Base-by-base conservation (phyloP, 202 grass and related monocot species). In the Bolboschoenoplectus hybrid region DNA sequence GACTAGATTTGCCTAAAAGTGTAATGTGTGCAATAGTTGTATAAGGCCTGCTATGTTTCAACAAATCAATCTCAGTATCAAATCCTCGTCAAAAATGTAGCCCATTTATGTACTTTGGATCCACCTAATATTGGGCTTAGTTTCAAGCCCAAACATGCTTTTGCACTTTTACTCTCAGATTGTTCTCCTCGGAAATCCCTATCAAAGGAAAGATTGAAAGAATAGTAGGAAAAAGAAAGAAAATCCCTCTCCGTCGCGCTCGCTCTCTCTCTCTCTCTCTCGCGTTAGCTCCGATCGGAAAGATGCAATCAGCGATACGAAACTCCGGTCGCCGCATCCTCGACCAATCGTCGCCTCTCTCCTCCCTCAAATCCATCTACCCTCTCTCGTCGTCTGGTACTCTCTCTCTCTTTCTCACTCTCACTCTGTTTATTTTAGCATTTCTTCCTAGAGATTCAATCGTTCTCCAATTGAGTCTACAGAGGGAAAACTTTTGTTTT, bases 251-350 rank as follows among this genome's bases (percentile, higher is more conserved):
- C 12, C 3, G 4, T 55, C 11, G 12, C 20, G 51, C 19, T 7
- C 6, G 7, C 12, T 39, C 32, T 32, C 6, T 75, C 4, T 39
- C 62, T 34, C 35, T 9, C 16, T 58, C 1, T 9, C 55, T 58
- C 55, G 26, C 61, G 73, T 35, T 46, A 50, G 73, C 71, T 55
- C 73, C 47, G 32, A 76, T 76, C 73, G 73, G 49, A 57, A 77
- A 84, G 82, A 88, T 90, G 89, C 85, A 82, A 81, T 78, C 67
- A 9, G 45, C 74, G 9, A 72, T 83, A 34, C 84, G 85, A 44
- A 83, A 55, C 82, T 82, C 85, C 32, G 52, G 62, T 40, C 64
- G 40, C 53, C 85, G 88, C n/a, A 57, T 90, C 5, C 71, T 85
- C 17, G 85, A 85, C 19, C 82, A 87, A 60, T 87, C 82, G 17